phyloP scores from a whole-genome alignment of 208 protist genomes.

The Acanthamoeba rhysodes region DNA sequence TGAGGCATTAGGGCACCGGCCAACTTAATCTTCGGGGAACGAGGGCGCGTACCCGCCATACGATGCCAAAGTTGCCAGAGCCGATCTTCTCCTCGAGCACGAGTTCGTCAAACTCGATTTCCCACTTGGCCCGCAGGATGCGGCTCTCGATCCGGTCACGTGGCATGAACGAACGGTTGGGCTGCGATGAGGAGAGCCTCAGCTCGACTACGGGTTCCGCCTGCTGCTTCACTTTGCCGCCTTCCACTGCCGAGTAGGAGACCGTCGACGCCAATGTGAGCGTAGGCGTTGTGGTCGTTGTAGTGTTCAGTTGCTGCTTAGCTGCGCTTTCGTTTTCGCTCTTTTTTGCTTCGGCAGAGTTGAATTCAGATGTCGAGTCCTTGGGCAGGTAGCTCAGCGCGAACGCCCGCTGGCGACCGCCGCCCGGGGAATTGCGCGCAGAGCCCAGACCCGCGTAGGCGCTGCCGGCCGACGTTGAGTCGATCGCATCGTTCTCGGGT shows the following conservation, averaged over 20 bases:
- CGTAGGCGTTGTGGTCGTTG: neutral
- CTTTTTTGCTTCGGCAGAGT: neutral
- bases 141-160: constrained; percentile 48
- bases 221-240: neutral
- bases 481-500: neutral
- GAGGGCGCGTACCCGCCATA: constrained; percentile 46
- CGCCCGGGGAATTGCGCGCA: neutral
- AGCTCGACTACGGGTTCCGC: neutral
- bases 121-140: constrained; percentile 68
- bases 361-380: neutral
- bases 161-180: neutral
- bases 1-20: no score
- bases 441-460: neutral
- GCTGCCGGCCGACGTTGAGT: neutral
- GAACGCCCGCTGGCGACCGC: constrained; percentile 1
- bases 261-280: neutral
- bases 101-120: constrained; percentile 72
- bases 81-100: constrained; percentile 70
- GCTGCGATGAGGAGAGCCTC: neutral
- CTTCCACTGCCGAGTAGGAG: neutral
- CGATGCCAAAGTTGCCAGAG: constrained; percentile 66
- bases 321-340: neutral
- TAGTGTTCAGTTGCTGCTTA: neutral
- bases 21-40: neutral
- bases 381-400: constrained; percentile 36